phyloP scores from a whole-genome alignment of 148 eudicot species.

The Chenopodium formosanum region DNA sequence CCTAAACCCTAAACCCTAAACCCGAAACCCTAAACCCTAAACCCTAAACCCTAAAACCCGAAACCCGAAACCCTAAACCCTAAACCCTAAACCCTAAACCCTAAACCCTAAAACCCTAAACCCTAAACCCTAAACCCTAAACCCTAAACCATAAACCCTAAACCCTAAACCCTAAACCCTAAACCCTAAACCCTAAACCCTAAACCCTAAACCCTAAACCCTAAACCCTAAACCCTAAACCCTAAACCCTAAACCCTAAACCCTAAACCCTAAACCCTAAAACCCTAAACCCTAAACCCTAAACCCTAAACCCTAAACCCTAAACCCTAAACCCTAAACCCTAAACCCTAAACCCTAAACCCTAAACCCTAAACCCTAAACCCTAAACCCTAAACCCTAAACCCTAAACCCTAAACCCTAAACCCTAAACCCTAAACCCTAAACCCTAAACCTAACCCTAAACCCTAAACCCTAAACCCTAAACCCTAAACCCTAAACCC shows the following conservation, averaged over 20 bases:
- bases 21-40: constrained; percentile 12
- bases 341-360: constrained; percentile 28
- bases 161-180: constrained; percentile 17
- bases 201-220: constrained; percentile 31
- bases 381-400: constrained; percentile 11
- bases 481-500: no score
- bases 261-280: constrained; percentile 16
- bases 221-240: constrained; percentile 30
- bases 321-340: constrained; percentile 20
- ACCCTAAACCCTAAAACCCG: constrained; percentile 24
- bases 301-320: constrained; percentile 25
- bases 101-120: constrained; percentile 6
- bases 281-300: constrained; percentile 18
- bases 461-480: no score
- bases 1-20: constrained; percentile 10
- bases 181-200: constrained; percentile 20
- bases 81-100: constrained; percentile 19
- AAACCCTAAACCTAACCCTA: no score
- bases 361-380: constrained; percentile 24
- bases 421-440: no score
- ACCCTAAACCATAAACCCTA: constrained; percentile 17
- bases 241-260: constrained; percentile 27
- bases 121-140: neutral
- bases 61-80: constrained; percentile 23
- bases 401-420: no score